These are phyloP conservation scores for Eucalyptus sp. DNA, from an alignment of 345 rosid genomes.

Conservation along the genomic window DNA sequence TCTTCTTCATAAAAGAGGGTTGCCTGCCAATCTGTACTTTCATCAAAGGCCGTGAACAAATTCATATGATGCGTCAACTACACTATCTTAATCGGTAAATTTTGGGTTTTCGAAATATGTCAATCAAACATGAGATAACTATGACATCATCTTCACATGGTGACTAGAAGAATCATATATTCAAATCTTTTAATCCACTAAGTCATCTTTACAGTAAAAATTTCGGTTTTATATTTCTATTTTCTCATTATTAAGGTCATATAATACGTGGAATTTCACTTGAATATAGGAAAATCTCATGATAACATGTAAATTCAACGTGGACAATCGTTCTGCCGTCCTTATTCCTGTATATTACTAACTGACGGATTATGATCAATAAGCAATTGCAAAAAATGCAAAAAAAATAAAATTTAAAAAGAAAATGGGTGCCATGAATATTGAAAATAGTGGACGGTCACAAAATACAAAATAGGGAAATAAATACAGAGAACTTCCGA, in stretches of 20 bases:
- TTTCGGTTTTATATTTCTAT: rapidly evolving
- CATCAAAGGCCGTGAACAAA: background rate
- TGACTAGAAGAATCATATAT: background rate
- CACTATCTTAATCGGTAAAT: background rate
- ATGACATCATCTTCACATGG: background rate
- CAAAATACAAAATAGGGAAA: background rate
- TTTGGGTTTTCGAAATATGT: background rate
- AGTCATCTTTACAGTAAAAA: background rate
- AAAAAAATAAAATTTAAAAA: background rate
- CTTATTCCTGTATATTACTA: background rate
- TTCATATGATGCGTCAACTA: background rate
- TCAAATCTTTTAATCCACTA: background rate
- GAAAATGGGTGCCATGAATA: background rate
- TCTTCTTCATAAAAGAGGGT: background rate
- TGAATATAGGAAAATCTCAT: background rate
- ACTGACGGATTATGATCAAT: background rate
- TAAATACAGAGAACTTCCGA: background rate
- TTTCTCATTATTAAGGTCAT: background rate
- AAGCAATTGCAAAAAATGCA: background rate
- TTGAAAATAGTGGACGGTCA: background rate
- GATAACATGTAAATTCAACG: background rate
- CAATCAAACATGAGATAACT: background rate
- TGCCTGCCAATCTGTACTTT: background rate
- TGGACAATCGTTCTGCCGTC: background rate
- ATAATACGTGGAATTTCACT: rapidly evolving